Percentiles rank a stretch among this genome's conserved stretches.
These are phyloP conservation scores for Blepharisma japonicum DNA, from an alignment of 73 alveolate species.

Conservation along the genomic window DNA sequence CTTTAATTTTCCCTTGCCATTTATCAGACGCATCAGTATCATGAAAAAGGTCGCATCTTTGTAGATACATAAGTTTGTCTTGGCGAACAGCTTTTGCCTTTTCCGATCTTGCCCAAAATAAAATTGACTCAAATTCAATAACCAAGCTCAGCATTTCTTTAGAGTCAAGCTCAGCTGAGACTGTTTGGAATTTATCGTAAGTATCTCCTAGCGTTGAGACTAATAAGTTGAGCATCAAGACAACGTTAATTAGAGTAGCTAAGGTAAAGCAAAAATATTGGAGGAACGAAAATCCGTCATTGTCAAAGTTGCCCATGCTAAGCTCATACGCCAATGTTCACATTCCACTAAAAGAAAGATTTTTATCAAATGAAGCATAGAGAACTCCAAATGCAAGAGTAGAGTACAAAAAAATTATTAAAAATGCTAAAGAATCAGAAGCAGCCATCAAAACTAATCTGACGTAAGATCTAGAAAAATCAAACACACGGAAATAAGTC, in stretches of 20 bases:
- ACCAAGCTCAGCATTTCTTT: slow-evolving; percentile 8
- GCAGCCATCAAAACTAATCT: neutral
- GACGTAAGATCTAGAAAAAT: neutral
- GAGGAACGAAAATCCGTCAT: neutral
- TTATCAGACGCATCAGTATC: neutral
- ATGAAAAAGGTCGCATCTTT: neutral
- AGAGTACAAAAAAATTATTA: slow-evolving; percentile 22
- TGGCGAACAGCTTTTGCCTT: neutral
- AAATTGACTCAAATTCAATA: slow-evolving; percentile 3
- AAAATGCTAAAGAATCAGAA: neutral
- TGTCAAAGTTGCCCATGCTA: slow-evolving; percentile 6
- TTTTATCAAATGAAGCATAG: neutral
- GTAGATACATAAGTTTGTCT: too few relatives aligned
- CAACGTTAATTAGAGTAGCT: neutral
- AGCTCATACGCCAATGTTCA: neutral
- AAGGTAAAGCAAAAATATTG: neutral
- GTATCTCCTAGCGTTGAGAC: slow-evolving; percentile 31
- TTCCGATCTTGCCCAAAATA: neutral
- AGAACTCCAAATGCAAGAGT: slow-evolving; percentile 20
- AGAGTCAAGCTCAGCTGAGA: neutral
- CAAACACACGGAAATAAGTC: slow-evolving; percentile 7
- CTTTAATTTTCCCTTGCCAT: slow-evolving; percentile 22
- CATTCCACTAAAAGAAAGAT: neutral
- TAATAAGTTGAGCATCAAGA: neutral
- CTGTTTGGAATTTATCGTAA: slow-evolving; percentile 21